These are phyloP conservation scores for Linnemannia zychae DNA, from an alignment of 192 early-diverging fungal species.

Conservation along the genomic window DNA sequence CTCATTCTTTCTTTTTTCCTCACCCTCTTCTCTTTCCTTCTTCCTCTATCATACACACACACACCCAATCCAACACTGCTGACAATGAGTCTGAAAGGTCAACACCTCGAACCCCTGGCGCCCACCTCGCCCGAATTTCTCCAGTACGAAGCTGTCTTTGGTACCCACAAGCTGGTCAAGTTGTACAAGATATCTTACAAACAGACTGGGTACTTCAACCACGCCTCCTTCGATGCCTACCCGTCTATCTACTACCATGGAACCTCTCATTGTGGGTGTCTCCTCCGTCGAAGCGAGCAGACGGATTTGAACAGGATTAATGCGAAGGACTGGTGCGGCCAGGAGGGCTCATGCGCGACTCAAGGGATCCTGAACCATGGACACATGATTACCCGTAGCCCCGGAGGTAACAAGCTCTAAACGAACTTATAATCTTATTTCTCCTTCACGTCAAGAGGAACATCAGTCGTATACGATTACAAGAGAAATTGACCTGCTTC, in stretches of 20 bases:
- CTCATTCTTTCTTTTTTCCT: background rate
- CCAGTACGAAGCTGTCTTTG: background rate
- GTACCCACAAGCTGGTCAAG: background rate
- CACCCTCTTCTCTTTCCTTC: background rate
- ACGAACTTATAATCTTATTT: no score
- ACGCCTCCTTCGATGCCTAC: background rate
- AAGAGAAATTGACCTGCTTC: no score
- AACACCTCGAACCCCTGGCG: background rate
- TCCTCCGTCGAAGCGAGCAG: no score
- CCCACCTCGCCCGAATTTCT: background rate
- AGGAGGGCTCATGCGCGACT: background rate
- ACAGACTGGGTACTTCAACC: background rate
- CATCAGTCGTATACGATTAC: no score
- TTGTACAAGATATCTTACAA: background rate
- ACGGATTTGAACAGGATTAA: background rate
- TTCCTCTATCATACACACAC: background rate
- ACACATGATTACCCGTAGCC: background rate
- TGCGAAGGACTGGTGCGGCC: background rate
- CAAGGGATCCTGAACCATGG: background rate
- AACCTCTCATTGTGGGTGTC: background rate
- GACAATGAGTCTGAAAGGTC: background rate
- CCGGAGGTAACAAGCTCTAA: background rate
- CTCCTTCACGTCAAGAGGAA: no score
- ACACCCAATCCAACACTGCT: background rate
- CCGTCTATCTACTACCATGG: background rate